Evolutionary conservation across 2,329 filamentous ascomycete species (phyloP), one percentile per base, ranked within the genome.

Genomic region (Fusarium compactum): DNA sequence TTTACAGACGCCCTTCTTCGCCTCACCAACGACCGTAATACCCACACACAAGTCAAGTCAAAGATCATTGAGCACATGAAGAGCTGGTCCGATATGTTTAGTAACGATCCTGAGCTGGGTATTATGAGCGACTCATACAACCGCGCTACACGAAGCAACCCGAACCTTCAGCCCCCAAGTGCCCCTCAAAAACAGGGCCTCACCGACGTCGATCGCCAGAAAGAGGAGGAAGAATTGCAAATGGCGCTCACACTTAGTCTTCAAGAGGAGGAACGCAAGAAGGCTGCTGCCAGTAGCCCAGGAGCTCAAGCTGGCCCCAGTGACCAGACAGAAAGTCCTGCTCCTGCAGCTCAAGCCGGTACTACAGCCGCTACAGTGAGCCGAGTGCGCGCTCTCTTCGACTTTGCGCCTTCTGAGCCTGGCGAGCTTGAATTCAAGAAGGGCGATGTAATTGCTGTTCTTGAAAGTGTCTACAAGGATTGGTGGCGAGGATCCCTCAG

Each of bases 381-480:
- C 61, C 90, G 96, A 54, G 96, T 99, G 50, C 89, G 95, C 71
- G 96, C 96, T 3, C 85, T 98, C 47, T 99, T 93, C 79, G 96
- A 99, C 80, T 99, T 99, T 80, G 90, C 92, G 53, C 95, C 96
- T 3, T 97, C 95, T 0, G 96, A 99, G 80, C 90, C 94, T 0
- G 96, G 95, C 50, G 96, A 99, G 83, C 85, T 99, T 67, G 94
- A 97, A 74, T 99, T 99, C 80, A 92, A 95, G 74, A 97, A 97
- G 82, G 95, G 96, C 29, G 96, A 99, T 78, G 92, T 98, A 43
- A 99, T 99, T 79, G 95, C 96, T 2, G 96, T 99, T 18, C 86
- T 99, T 43, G 96, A 98, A 81, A 98, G 95, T 3, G 96, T 98
- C 3, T 99, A 97, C 84, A 99, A 98, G 81, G 96, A 99, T 80